phyloP scores from a whole-genome alignment of 768 basidiomycete species.

The Suillus subluteus region DNA sequence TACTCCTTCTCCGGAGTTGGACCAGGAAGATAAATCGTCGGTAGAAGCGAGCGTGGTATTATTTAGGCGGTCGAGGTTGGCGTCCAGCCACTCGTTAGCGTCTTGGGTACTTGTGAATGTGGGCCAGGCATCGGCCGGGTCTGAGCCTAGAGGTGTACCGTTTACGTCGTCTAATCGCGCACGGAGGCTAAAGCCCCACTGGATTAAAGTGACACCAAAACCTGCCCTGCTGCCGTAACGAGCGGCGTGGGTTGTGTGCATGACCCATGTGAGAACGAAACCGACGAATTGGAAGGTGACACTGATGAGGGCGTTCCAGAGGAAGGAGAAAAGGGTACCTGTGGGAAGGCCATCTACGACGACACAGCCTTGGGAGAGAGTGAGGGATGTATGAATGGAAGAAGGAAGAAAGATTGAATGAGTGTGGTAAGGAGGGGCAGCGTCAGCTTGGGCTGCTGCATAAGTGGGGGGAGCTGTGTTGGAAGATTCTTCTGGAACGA shows the following conservation, averaged over 20 bases:
- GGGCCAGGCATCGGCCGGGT: conserved; percentile 37
- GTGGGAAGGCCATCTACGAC: conserved; percentile 89
- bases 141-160: conserved; percentile 36
- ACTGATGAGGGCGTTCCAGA: conserved; percentile 92
- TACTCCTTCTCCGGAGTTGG: conserved; percentile 35
- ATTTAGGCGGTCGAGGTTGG: conserved; percentile 25
- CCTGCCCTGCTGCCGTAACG: conserved; percentile 93
- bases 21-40: conserved; percentile 30
- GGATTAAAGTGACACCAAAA: conserved; percentile 94
- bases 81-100: conserved; percentile 46
- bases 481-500: conserved; percentile 82
- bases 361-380: conserved; percentile 62
- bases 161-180: conserved; percentile 49
- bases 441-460: conserved; percentile 87
- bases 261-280: conserved; percentile 89
- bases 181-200: conserved; percentile 88
- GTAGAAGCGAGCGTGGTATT: conserved; percentile 27
- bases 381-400: conserved; percentile 49
- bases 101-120: conserved; percentile 49
- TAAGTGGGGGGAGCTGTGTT: conserved; percentile 92
- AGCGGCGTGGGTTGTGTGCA: conserved; percentile 92
- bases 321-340: conserved; percentile 81
- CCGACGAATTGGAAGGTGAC: conserved; percentile 98
- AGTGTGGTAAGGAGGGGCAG: conserved; percentile 98
- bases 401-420: conserved; percentile 91